Evolutionary conservation across 305 asterid genomes (phyloP).

Genomic region (Stenogyne calaminthoides): DNA sequence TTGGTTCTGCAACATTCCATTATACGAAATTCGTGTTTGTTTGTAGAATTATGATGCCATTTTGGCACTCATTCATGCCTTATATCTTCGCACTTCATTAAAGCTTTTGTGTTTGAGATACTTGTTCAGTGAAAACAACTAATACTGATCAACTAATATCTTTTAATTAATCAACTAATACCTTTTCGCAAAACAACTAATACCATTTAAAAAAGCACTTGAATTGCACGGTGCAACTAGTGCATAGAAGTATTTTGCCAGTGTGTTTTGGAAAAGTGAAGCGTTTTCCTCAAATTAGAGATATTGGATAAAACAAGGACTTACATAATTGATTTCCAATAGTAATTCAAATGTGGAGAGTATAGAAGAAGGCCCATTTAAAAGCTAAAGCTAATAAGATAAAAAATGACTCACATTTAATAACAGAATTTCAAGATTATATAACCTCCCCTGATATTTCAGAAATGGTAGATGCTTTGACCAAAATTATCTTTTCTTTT

Average conservation of each 20-base stretch:
- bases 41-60: neutral
- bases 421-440: conserved; percentile 7
- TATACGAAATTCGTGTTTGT: neutral
- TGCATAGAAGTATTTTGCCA: too few species aligned
- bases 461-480: neutral
- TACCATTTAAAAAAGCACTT: too few species aligned
- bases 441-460: neutral
- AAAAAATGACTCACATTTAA: neutral
- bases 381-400: neutral
- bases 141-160: too few species aligned
- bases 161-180: too few species aligned
- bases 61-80: neutral
- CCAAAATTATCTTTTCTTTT: neutral
- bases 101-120: neutral
- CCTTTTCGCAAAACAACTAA: too few species aligned
- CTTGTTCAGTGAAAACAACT: too few species aligned
- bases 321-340: neutral
- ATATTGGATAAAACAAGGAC: neutral
- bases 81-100: neutral
- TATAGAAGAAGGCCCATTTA: neutral
- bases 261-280: too few species aligned
- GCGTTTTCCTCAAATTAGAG: neutral
- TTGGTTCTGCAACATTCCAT: neutral
- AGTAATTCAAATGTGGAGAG: neutral
- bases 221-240: too few species aligned